These are phyloP conservation scores for Beta vulgaris DNA, from an alignment of 148 eudicot species.

Conservation along the genomic window DNA sequence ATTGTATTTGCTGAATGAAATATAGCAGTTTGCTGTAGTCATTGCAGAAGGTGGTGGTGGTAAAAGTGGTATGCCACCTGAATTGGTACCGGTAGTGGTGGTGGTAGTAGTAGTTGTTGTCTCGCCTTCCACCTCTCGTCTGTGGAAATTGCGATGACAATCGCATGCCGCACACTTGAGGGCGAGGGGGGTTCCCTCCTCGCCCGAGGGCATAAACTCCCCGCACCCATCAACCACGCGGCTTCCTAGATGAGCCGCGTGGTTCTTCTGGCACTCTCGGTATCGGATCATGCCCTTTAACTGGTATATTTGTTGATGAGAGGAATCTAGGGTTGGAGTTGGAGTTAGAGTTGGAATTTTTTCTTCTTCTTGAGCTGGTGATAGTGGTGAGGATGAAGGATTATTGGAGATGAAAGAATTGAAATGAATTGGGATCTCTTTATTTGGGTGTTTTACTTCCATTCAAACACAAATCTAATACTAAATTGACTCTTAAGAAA, in stretches of 20 bases:
- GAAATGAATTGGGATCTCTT: constrained; percentile 13
- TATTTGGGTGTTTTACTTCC: constrained; percentile 30
- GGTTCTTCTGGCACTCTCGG: constrained; percentile 65
- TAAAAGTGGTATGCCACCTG: not conserved
- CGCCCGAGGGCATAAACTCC: constrained; percentile 79
- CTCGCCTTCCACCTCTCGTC: constrained; percentile 43
- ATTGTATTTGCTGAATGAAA: constrained; percentile 24
- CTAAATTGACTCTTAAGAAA: not conserved
- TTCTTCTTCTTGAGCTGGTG: constrained; percentile 8
- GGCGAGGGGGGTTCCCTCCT: constrained; percentile 42
- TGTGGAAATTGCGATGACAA: constrained; percentile 89
- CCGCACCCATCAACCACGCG: constrained; percentile 87
- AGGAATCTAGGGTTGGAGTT: constrained; percentile 29
- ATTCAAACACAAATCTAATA: constrained; percentile 14
- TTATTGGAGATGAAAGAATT: constrained; percentile 14
- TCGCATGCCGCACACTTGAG: constrained; percentile 81
- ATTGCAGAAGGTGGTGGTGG: constrained; percentile 12
- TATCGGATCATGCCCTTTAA: constrained; percentile 32
- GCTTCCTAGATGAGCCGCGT: constrained; percentile 68
- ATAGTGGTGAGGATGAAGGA: constrained; percentile 8
- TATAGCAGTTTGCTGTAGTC: constrained; percentile 20
- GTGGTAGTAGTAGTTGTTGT: not conserved
- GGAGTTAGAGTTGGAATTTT: not conserved
- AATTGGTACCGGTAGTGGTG: constrained; percentile 11
- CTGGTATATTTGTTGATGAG: not conserved